These are phyloP conservation scores for Aspergillus sp. DNA, from an alignment of 2,329 filamentous ascomycete genomes.

Conservation along the genomic window DNA sequence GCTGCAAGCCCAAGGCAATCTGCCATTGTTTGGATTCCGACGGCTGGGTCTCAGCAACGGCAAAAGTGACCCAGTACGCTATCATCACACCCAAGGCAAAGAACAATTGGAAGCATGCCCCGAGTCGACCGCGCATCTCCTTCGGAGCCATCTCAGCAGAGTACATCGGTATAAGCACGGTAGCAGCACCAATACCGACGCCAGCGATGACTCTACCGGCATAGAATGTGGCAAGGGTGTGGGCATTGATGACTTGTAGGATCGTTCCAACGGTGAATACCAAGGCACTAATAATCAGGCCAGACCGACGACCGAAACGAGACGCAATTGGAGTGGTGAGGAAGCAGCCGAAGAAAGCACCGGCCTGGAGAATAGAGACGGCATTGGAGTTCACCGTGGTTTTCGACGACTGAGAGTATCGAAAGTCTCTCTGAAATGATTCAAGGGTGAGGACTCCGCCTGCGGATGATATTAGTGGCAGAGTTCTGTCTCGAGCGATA, in stretches of 20 bases:
- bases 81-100: slow-evolving; percentile 45
- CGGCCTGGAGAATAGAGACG: slow-evolving; percentile 55
- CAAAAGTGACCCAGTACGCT: slow-evolving; percentile 56
- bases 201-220: slow-evolving; percentile 52
- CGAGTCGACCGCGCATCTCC: slow-evolving; percentile 45
- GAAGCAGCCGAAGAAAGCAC: slow-evolving; percentile 58
- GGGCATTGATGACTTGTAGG: slow-evolving; percentile 53
- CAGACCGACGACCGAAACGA: slow-evolving; percentile 48
- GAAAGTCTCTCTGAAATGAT: slow-evolving; percentile 49
- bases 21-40: slow-evolving; percentile 54
- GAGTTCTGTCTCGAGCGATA: neutral
- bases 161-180: slow-evolving; percentile 47
- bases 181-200: slow-evolving; percentile 52
- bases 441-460: slow-evolving; percentile 52
- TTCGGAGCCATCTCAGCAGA: slow-evolving; percentile 49
- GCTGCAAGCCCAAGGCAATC: slow-evolving; percentile 52
- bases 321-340: slow-evolving; percentile 52
- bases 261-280: slow-evolving; percentile 45
- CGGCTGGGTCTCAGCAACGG: slow-evolving; percentile 46
- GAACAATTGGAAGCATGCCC: slow-evolving; percentile 45
- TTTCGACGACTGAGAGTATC: slow-evolving; percentile 39
- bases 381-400: slow-evolving; percentile 53
- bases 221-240: slow-evolving; percentile 51
- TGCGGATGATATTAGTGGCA: slow-evolving; percentile 15
- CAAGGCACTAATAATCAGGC: slow-evolving; percentile 50